phyloP scores from a whole-genome alignment of 345 rosid species.

The Chamaenerion angustifolium region DNA sequence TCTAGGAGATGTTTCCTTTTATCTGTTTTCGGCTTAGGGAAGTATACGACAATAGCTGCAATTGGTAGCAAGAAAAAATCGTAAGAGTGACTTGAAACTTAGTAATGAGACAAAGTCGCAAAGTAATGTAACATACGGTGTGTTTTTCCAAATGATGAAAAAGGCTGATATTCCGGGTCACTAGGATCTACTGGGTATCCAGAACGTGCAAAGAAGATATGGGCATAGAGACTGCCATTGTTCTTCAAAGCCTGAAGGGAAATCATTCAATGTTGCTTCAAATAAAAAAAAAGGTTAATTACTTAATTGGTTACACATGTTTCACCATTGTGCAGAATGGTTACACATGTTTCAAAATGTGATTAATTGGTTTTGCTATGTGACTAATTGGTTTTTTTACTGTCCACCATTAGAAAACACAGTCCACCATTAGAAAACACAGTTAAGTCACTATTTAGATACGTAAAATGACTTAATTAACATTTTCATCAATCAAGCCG shows the following conservation, averaged over 20 bases:
- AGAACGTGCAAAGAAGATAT: slow-evolving; percentile 77
- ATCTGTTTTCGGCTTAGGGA: slow-evolving; percentile 70
- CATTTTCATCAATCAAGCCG: no score
- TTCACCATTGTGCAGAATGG: no score
- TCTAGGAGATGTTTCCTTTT: slow-evolving; percentile 69
- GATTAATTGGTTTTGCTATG: no score
- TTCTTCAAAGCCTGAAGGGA: slow-evolving; percentile 52
- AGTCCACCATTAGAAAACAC: no score
- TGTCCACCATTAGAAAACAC: no score
- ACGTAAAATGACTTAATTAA: no score
- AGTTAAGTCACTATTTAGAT: no score
- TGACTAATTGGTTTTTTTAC: no score
- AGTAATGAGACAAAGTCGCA: neutral
- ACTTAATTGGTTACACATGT: no score
- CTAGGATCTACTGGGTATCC: slow-evolving; percentile 80
- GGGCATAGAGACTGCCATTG: slow-evolving; percentile 76
- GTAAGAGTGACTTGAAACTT: no score
- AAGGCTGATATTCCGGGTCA: slow-evolving; percentile 78
- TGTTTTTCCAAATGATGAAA: slow-evolving; percentile 52
- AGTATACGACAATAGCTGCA: slow-evolving; percentile 67
- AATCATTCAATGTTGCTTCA: neutral
- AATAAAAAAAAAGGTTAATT: no score
- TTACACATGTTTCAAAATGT: no score
- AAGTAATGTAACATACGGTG: slow-evolving; percentile 32
- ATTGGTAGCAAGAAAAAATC: slow-evolving; percentile 8